phyloP scores from a whole-genome alignment of 108 stramenopile genomes.

The Cylindrotheca closterium region DNA sequence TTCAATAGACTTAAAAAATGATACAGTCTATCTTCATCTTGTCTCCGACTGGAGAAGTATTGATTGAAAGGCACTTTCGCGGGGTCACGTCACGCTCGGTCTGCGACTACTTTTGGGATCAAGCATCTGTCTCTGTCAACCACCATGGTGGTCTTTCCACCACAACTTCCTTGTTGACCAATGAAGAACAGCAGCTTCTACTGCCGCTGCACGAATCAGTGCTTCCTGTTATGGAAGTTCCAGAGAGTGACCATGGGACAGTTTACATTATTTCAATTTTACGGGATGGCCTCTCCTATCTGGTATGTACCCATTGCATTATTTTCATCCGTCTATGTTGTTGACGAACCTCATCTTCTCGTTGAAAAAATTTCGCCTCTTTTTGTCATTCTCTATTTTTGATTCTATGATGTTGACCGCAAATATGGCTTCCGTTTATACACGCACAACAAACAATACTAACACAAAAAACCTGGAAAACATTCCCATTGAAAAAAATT shows the following conservation, averaged over 20 bases:
- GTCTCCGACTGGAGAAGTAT: constrained; percentile 83
- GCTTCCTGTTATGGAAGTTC: constrained; percentile 86
- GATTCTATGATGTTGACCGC: too few species aligned
- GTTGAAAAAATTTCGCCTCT: too few species aligned
- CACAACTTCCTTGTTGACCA: constrained; percentile 40
- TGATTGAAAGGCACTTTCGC: constrained; percentile 92
- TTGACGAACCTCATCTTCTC: too few species aligned
- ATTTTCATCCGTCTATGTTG: too few species aligned
- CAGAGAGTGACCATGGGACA: constrained; percentile 47
- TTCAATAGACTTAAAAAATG: constrained; percentile 54
- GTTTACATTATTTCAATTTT: constrained; percentile 72
- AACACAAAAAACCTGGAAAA: too few species aligned
- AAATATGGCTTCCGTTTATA: too few species aligned
- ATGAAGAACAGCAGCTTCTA: constrained; percentile 41
- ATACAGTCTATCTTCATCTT: constrained; percentile 89
- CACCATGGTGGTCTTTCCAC: constrained; percentile 83
- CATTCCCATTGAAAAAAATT: too few species aligned
- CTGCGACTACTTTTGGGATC: constrained; percentile 87
- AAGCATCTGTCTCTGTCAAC: constrained; percentile 67
- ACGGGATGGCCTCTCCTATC: constrained; percentile 87
- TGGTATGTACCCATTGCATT: constrained; percentile 17
- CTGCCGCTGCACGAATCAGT: constrained; percentile 65
- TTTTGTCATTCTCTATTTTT: too few species aligned
- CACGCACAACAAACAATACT: too few species aligned
- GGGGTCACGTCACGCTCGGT: constrained; percentile 69